Conservation (phyloP, 106 monocot genomes). For the Phalaenopsis equestris region DNA sequence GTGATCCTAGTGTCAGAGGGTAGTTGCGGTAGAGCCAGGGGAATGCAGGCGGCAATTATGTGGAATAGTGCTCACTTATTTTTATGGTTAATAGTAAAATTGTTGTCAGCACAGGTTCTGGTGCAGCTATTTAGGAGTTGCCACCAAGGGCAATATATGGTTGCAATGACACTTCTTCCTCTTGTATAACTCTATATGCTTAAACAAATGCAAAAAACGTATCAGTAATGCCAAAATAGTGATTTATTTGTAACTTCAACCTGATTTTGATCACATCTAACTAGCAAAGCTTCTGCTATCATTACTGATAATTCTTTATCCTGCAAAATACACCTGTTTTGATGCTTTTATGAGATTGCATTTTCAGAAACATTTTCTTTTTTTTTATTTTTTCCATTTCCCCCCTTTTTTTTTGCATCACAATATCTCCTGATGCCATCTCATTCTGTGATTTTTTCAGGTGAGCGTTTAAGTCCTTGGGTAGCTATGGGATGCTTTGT, state of each 20-base stretch:
- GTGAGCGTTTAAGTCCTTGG: slow-evolving; percentile 56
- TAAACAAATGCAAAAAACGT: background rate
- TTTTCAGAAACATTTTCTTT: background rate
- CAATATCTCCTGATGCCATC: too few species aligned
- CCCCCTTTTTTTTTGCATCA: too few species aligned
- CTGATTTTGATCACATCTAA: background rate
- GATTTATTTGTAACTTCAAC: too few species aligned
- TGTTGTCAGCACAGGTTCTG: background rate
- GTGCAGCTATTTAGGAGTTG: too few species aligned
- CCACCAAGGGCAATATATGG: too few species aligned
- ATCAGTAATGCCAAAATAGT: too few species aligned
- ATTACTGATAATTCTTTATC: background rate
- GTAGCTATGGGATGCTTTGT: slow-evolving; percentile 43
- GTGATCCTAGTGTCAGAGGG: too few species aligned
- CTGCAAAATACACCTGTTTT: background rate
- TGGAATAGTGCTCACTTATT: too few species aligned
- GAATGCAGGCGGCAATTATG: too few species aligned
- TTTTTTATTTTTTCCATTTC: background rate
- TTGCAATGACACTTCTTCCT: too few species aligned
- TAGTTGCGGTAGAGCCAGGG: too few species aligned
- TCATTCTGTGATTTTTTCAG: slow-evolving; percentile 11
- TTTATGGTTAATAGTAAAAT: background rate
- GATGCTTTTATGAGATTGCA: background rate
- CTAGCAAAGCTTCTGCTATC: background rate
- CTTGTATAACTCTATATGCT: background rate